Base-by-base conservation (phyloP, 2,329 filamentous ascomycete genomes). In the Byssochlamys sp. region DNA sequence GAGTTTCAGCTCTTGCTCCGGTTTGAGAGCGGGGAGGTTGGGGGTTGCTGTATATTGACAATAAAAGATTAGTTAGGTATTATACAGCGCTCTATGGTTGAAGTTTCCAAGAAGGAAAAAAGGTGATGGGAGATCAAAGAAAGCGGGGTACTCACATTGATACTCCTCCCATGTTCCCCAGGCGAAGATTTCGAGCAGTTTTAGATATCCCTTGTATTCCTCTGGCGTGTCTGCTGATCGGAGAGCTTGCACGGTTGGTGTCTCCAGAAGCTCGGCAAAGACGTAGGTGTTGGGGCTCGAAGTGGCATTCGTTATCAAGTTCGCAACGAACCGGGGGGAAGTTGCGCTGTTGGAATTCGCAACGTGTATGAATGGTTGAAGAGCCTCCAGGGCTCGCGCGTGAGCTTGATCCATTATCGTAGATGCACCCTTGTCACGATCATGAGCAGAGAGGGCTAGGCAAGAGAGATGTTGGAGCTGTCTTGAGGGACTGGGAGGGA, bases 231-330 rank as follows among this genome's bases (percentile, higher is more conserved):
- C 71, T 45, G 69, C 78, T 45, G 75, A 75, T 27, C 78, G 73
- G 51, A 97, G 84, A 11, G 83, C 81, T 73, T 94, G 88, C 63
- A 97, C 85, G 65, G 90, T 85, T 0, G 89, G 84, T 1, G 86
- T 85, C 66, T 88, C 82, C 39, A 99, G 85, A n/a, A 99, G 86
- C 76, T 97, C 92, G 64, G 89, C 84, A 77, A 99, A 99, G 75
- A 97, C 82, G 73, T 87, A 99, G 63, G 91, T 95, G 73, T 91
- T 89, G 28, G 89, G 85, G 57, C 86, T 86, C n/a, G 90, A 91
- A 54, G 91, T 97, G 60, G 91, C 94, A 75, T 91, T 89, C 51
- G 81, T 84, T 71, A 97, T 83, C 56, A 97, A 84, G 71, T 96
- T 91, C 68, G 89, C 87, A 49, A 91, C 88, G 58, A 91, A 90